Percentiles rank a stretch among this genome's conserved stretches.
These are phyloP conservation scores for Paxillus ammoniavirescens DNA, from an alignment of 768 basidiomycete species.

Conservation along the genomic window DNA sequence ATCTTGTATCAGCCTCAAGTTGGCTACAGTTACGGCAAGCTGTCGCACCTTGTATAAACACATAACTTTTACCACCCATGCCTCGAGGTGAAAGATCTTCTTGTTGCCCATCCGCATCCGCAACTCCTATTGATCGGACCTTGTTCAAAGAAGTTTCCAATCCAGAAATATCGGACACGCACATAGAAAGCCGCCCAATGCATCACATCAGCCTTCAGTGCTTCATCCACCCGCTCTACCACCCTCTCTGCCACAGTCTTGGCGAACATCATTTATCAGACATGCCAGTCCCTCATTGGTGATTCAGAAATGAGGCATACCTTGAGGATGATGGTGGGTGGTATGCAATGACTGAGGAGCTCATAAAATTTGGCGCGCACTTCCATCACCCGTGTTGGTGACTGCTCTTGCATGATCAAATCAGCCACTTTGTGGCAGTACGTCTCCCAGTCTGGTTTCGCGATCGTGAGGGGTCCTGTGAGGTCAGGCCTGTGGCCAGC, in stretches of 20 bases:
- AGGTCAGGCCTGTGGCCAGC: conserved; percentile 66
- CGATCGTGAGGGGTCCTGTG: conserved; percentile 73
- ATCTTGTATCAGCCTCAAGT: not conserved
- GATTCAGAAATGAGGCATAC: conserved; percentile 38
- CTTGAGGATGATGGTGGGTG: conserved; percentile 88
- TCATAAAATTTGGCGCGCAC: conserved; percentile 94
- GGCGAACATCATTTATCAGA: conserved; percentile 3
- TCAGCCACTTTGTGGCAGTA: conserved; percentile 93
- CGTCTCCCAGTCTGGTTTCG: conserved; percentile 99
- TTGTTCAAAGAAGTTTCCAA: not conserved
- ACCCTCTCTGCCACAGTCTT: conserved; percentile 93
- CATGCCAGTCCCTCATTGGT: not conserved
- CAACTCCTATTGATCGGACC: conserved; percentile 61
- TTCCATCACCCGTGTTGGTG: conserved; percentile 86
- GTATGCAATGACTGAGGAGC: conserved; percentile 94
- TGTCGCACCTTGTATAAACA: conserved; percentile 71
- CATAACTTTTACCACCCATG: conserved; percentile 98
- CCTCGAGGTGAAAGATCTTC: conserved; percentile 96
- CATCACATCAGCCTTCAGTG: conserved; percentile 88
- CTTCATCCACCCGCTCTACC: conserved; percentile 86
- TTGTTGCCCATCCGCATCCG: conserved; percentile 94
- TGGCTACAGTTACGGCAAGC: not conserved
- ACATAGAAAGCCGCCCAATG: conserved; percentile 99
- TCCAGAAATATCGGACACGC: conserved; percentile 27
- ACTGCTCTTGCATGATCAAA: conserved; percentile 85